Evolutionary conservation across 78 protist species (phyloP).

Genomic region (Dictyostelium firmibasis): DNA sequence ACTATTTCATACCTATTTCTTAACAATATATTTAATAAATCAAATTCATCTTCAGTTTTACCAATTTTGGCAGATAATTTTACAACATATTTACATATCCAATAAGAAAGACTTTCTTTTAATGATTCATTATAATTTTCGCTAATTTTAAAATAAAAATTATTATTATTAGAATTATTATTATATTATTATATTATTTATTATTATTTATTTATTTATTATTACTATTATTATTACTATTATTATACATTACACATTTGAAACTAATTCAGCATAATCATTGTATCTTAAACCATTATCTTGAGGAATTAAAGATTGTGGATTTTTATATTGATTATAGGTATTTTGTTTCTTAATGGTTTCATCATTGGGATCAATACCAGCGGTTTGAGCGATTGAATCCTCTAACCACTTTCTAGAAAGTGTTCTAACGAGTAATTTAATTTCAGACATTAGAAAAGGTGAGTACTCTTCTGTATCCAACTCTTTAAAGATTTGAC

Average conservation of each 20-base stretch:
- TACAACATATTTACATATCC: slow-evolving; percentile 60
- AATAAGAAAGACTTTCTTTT: slow-evolving; percentile 61
- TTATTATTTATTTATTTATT: neutral
- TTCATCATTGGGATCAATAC: neutral
- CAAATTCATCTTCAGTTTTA: slow-evolving; percentile 35
- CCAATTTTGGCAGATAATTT: neutral
- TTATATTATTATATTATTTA: neutral
- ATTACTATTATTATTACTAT: neutral
- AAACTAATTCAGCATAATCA: slow-evolving; percentile 63
- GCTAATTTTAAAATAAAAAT: neutral
- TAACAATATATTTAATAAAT: slow-evolving; percentile 43
- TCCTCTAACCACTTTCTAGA: slow-evolving; percentile 67
- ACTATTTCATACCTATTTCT: slow-evolving; percentile 21
- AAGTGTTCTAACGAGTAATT: slow-evolving; percentile 56
- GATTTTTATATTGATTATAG: neutral
- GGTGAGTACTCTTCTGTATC: slow-evolving; percentile 40
- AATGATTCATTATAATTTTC: slow-evolving; percentile 22
- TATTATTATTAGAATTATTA: neutral
- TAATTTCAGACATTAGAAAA: slow-evolving; percentile 44
- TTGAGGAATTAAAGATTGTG: slow-evolving; percentile 37
- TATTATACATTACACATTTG: slow-evolving; percentile 35
- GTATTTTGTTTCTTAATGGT: neutral
- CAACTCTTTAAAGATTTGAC: slow-evolving; percentile 22
- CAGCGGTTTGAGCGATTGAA: neutral
- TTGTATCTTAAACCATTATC: slow-evolving; percentile 75